A percentile compares a stretch with the other conserved stretches of the same genome.
Conservation (phyloP, 1,284 basidiomycete genomes). For the Ustilago xerochloae region DNA sequence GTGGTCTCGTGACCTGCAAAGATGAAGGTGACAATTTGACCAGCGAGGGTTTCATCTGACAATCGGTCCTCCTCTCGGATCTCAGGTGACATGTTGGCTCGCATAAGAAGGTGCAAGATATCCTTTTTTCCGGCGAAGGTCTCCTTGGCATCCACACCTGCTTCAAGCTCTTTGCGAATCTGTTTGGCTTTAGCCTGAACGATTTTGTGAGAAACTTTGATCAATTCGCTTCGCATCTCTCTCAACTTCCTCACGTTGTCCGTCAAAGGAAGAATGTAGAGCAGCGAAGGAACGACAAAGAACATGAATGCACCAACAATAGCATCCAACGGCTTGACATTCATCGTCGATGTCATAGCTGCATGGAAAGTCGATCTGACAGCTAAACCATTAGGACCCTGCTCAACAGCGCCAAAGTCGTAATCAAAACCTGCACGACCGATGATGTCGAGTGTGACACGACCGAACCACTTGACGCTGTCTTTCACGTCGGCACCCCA, state of each 20-base stretch:
- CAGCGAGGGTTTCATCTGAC: slow-evolving; percentile 51
- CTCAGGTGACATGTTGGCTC: slow-evolving; percentile 51
- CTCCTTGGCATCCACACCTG: slow-evolving; percentile 42
- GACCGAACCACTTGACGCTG: slow-evolving; percentile 44
- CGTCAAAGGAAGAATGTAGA: slow-evolving; percentile 45
- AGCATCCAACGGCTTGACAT: slow-evolving; percentile 38
- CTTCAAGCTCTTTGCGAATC: slow-evolving; percentile 45
- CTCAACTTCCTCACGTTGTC: slow-evolving; percentile 44
- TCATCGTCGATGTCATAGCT: slow-evolving; percentile 52
- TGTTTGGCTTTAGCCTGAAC: slow-evolving; percentile 38
- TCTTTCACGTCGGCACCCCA: slow-evolving; percentile 38
- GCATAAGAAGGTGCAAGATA: slow-evolving; percentile 48
- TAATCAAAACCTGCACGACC: slow-evolving; percentile 51
- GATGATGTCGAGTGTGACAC: slow-evolving; percentile 53
- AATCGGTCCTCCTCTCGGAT: slow-evolving; percentile 37
- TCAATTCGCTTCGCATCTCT: slow-evolving; percentile 46
- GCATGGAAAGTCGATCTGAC: slow-evolving; percentile 46
- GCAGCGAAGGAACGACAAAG: slow-evolving; percentile 45
- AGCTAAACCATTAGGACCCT: slow-evolving; percentile 46
- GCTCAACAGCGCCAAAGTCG: slow-evolving; percentile 49
- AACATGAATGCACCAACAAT: slow-evolving; percentile 50
- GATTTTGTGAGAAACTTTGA: slow-evolving; percentile 42
- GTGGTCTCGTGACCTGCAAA: slow-evolving; percentile 67
- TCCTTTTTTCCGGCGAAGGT: slow-evolving; percentile 50
- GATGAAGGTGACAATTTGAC: slow-evolving; percentile 61